These are phyloP conservation scores for Talaromyces sp. DNA, from an alignment of 2,329 filamentous ascomycete genomes.

Conservation along the genomic window DNA sequence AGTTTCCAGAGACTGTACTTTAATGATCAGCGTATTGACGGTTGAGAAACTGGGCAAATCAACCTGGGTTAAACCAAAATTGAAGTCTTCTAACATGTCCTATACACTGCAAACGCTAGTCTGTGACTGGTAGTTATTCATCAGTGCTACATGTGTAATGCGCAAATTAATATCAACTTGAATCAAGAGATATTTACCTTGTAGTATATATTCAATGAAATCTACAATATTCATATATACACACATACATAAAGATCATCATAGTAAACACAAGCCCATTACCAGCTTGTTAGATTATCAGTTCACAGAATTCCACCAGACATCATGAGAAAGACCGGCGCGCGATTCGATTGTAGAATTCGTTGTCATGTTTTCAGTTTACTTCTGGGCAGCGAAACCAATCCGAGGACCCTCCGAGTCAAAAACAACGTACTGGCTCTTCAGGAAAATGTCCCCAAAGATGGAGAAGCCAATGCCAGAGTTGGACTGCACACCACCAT, in stretches of 20 bases:
- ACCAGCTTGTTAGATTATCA: background rate
- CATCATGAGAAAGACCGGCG: background rate
- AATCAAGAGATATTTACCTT: too few species aligned
- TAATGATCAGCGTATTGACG: too few species aligned
- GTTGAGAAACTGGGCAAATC: too few species aligned
- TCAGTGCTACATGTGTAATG: too few species aligned
- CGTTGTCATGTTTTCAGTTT: background rate
- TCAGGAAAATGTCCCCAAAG: conserved; percentile 73
- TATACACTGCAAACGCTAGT: too few species aligned
- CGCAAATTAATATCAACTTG: too few species aligned
- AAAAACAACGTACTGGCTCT: conserved; percentile 69
- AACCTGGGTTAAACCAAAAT: too few species aligned
- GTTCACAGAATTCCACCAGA: background rate
- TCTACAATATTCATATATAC: background rate
- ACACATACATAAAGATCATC: too few species aligned
- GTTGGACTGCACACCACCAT: conserved; percentile 66
- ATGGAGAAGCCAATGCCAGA: conserved; percentile 56
- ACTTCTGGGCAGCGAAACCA: conserved; percentile 42
- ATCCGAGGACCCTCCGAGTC: conserved; percentile 48
- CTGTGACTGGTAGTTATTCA: too few species aligned
- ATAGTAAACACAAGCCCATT: background rate
- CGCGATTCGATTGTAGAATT: too few species aligned
- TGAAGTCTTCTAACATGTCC: too few species aligned
- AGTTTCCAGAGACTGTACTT: too few species aligned
- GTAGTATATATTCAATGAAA: background rate